Percentiles rank a stretch among this genome's conserved stretches.
Evolutionary conservation across 306 rosid species (phyloP).

Genomic region (Lathyrus sativus): DNA sequence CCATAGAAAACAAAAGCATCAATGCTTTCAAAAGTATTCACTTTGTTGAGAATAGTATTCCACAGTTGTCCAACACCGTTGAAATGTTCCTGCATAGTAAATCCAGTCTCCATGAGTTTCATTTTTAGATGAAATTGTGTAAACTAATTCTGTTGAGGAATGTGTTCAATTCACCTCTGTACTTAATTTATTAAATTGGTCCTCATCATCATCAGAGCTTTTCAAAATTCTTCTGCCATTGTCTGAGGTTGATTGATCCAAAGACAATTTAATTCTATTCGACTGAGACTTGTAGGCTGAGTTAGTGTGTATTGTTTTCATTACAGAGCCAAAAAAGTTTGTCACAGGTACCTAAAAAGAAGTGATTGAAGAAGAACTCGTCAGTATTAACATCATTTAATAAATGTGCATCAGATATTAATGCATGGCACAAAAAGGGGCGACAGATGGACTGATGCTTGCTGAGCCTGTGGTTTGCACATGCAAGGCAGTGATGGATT

Average conservation of each 20-base stretch:
- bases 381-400: background rate
- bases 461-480: too few species aligned
- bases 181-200: constrained; percentile 38
- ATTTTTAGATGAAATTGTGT: constrained; percentile 9
- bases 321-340: constrained; percentile 93
- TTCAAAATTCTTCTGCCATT: constrained; percentile 43
- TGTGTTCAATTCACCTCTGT: constrained; percentile 48
- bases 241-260: constrained; percentile 40
- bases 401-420: background rate
- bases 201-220: constrained; percentile 41
- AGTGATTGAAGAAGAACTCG: constrained; percentile 27
- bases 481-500: too few species aligned
- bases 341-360: constrained; percentile 80
- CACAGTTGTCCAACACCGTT: constrained; percentile 44
- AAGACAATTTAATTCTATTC: constrained; percentile 38
- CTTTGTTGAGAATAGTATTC: constrained; percentile 46
- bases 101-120: constrained; percentile 36
- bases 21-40: constrained; percentile 49
- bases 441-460: too few species aligned
- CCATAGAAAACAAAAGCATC: constrained; percentile 74
- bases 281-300: constrained; percentile 62
- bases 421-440: background rate
- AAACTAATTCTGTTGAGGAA: constrained; percentile 2
- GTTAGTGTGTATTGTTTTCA: constrained; percentile 90
- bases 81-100: constrained; percentile 51